phyloP scores from a whole-genome alignment of 2,329 filamentous ascomycete genomes.

The Pezicula rhizophila region DNA sequence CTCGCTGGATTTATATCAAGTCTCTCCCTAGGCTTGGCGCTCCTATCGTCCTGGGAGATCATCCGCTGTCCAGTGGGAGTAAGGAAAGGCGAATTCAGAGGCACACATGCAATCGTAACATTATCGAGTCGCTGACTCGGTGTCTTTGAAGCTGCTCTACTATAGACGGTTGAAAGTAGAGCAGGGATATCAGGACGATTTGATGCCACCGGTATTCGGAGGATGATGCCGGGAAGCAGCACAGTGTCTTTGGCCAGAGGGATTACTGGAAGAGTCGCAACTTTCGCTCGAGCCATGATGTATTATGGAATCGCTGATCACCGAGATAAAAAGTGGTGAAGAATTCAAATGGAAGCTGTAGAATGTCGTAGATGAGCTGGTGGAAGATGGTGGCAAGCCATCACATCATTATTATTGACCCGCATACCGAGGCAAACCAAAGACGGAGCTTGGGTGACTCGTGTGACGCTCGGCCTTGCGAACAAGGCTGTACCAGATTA shows the following conservation, averaged over 20 bases:
- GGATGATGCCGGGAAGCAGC: constrained; percentile 77
- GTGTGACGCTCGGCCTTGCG: too few species aligned
- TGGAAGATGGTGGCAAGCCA: too few species aligned
- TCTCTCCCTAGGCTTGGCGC: constrained; percentile 16
- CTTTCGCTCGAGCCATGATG: constrained; percentile 8
- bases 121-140: constrained; percentile 56
- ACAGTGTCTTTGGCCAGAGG: constrained; percentile 75
- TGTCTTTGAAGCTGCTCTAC: constrained; percentile 63
- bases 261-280: constrained; percentile 61
- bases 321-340: too few species aligned
- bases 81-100: constrained; percentile 70
- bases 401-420: too few species aligned
- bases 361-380: too few species aligned
- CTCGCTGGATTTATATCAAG: constrained; percentile 49
- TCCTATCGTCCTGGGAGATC: constrained; percentile 56
- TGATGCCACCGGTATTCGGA: constrained; percentile 75
- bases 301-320: not conserved
- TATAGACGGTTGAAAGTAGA: constrained; percentile 79
- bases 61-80: constrained; percentile 70
- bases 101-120: constrained; percentile 82
- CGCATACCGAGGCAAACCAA: not conserved
- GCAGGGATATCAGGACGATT: constrained; percentile 83
- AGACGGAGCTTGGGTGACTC: not conserved
- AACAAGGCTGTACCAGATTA: too few species aligned
- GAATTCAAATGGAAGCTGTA: too few species aligned